Evolutionary conservation across 108 stramenopile species (phyloP).

Genomic region (Pinguiococcus pyrenoidosus): DNA sequence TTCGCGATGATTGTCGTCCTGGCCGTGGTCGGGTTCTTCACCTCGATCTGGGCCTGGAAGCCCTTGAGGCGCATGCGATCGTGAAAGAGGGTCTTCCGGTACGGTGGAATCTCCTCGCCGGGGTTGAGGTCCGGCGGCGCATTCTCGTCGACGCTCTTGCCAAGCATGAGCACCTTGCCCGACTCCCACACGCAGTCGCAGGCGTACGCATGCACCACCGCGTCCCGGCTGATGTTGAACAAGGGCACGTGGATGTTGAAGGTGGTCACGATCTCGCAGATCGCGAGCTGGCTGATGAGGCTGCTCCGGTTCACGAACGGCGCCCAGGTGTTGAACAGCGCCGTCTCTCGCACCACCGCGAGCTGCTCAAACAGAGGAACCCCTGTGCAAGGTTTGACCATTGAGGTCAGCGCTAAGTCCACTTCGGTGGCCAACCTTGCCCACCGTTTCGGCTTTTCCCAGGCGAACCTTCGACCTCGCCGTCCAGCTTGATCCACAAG

Average conservation of each 20-base stretch:
- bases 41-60: conserved; percentile 52
- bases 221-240: conserved; percentile 42
- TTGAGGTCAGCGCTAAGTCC: too few relatives aligned
- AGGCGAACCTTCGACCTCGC: too few relatives aligned
- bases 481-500: conserved; percentile 64
- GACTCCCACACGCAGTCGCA: conserved; percentile 74
- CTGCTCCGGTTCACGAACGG: conserved; percentile 55
- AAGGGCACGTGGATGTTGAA: conserved; percentile 49
- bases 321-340: conserved; percentile 71
- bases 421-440: too few relatives aligned
- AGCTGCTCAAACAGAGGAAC: conserved; percentile 81
- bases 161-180: conserved; percentile 61
- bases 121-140: too few relatives aligned
- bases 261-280: conserved; percentile 68
- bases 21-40: conserved; percentile 57
- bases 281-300: conserved; percentile 59
- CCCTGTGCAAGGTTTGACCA: conserved; percentile 37
- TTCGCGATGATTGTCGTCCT: conserved; percentile 65
- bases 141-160: conserved; percentile 54
- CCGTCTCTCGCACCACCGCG: conserved; percentile 66
- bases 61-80: conserved; percentile 60
- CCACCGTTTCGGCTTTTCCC: too few relatives aligned
- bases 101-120: conserved; percentile 45
- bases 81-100: conserved; percentile 48
- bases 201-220: conserved; percentile 36